Evolutionary conservation across 805 yeast genomes (phyloP).

Genomic region (Yamadazyma insecticola): DNA sequence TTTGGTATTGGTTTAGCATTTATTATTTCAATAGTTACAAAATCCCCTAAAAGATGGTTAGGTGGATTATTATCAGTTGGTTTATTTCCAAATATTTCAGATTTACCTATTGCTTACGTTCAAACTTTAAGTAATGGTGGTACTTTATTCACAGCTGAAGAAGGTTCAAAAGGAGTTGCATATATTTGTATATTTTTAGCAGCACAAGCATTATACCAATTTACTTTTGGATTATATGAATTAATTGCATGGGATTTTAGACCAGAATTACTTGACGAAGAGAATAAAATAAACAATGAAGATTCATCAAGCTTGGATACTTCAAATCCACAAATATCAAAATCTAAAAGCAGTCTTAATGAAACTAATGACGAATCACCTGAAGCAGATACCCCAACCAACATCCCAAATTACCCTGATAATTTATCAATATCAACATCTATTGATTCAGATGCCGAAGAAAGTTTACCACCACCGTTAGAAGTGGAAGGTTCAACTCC

Average conservation of each 20-base stretch:
- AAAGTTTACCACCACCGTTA: slow-evolving; percentile 7
- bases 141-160: slow-evolving; percentile 46
- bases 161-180: slow-evolving; percentile 76
- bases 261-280: slow-evolving; percentile 21
- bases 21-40: slow-evolving; percentile 41
- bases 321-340: not conserved
- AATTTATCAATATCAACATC: slow-evolving; percentile 10
- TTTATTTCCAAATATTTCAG: slow-evolving; percentile 73
- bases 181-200: slow-evolving; percentile 75
- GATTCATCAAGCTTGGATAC: too few species aligned
- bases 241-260: slow-evolving; percentile 69
- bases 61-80: slow-evolving; percentile 76
- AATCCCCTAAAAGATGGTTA: slow-evolving; percentile 66
- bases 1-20: slow-evolving; percentile 48
- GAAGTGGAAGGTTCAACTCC: slow-evolving; percentile 1
- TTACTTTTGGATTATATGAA: slow-evolving; percentile 72
- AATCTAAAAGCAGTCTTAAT: not conserved
- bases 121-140: slow-evolving; percentile 67
- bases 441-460: slow-evolving; percentile 1
- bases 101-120: slow-evolving; percentile 79
- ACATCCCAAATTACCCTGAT: not conserved
- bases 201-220: slow-evolving; percentile 61
- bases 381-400: not conserved
- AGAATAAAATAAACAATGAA: slow-evolving; percentile 4
- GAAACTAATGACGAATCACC: too few species aligned